Conservation (phyloP, 768 basidiomycete genomes). For the Pisolithus tinctorius region DNA sequence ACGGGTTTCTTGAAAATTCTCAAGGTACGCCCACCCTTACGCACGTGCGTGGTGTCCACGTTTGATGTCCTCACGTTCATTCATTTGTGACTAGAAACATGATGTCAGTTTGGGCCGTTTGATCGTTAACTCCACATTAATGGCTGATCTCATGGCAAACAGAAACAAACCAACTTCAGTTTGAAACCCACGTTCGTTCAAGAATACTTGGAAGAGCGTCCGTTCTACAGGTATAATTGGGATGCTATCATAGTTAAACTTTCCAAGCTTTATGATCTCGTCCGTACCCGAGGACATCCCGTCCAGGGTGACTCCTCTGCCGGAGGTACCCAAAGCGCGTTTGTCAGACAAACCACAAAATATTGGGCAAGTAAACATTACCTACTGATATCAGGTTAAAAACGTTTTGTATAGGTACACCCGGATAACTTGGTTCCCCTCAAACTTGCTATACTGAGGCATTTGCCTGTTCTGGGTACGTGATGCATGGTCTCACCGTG, state of each 20-base stretch:
- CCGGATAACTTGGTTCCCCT: slow-evolving; percentile 91
- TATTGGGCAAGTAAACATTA: slow-evolving; percentile 71
- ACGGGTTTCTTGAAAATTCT: slow-evolving; percentile 99
- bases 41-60: neutral
- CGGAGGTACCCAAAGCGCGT: slow-evolving; percentile 93
- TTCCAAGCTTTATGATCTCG: slow-evolving; percentile 90
- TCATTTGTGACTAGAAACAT: slow-evolving; percentile 62
- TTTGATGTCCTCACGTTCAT: slow-evolving; percentile 4
- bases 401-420: slow-evolving; percentile 47
- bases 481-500: slow-evolving; percentile 1
- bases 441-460: slow-evolving; percentile 86
- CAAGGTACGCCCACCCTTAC: slow-evolving; percentile 47
- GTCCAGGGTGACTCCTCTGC: slow-evolving; percentile 90
- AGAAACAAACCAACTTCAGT: slow-evolving; percentile 88
- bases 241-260: slow-evolving; percentile 95
- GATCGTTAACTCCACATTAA: neutral
- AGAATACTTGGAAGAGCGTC: slow-evolving; percentile 87
- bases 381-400: slow-evolving; percentile 1
- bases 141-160: slow-evolving; percentile 7
- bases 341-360: slow-evolving; percentile 97
- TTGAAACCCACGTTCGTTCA: slow-evolving; percentile 87
- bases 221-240: slow-evolving; percentile 96
- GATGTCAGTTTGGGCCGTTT: slow-evolving; percentile 48
- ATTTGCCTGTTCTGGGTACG: slow-evolving; percentile 90
- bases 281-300: slow-evolving; percentile 92